Evolutionary conservation across 352 stramenopile genomes (phyloP).

Genomic region (Globisporangium spiculum): DNA sequence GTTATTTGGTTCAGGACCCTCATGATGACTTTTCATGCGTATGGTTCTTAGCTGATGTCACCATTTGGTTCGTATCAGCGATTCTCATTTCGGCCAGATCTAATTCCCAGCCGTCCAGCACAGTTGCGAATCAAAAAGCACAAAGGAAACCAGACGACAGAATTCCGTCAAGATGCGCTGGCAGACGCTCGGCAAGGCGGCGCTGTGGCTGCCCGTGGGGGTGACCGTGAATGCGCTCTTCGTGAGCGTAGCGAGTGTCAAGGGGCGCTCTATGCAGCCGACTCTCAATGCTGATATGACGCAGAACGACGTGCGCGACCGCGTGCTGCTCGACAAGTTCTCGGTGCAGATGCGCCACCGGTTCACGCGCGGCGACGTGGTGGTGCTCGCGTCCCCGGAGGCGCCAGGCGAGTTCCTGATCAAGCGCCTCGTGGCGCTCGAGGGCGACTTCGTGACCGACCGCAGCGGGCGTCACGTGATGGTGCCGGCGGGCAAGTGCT

Average conservation of each 20-base stretch:
- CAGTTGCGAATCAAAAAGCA: background rate
- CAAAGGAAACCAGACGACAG: background rate
- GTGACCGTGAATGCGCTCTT: slow-evolving; percentile 72
- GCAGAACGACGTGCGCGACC: slow-evolving; percentile 64
- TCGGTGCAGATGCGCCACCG: slow-evolving; percentile 70
- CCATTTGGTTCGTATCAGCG: background rate
- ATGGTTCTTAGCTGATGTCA: background rate
- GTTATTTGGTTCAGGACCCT: background rate
- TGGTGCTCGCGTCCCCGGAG: slow-evolving; percentile 73
- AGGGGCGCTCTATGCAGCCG: slow-evolving; percentile 84
- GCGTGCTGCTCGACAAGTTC: slow-evolving; percentile 85
- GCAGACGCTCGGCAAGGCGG: slow-evolving; percentile 55
- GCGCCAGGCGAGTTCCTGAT: slow-evolving; percentile 56
- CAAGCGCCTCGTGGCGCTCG: slow-evolving; percentile 74
- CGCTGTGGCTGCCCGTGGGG: slow-evolving; percentile 80
- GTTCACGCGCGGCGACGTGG: slow-evolving; percentile 69
- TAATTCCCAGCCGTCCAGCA: background rate
- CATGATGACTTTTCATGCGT: background rate
- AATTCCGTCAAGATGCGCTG: slow-evolving; percentile 35
- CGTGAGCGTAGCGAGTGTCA: slow-evolving; percentile 68
- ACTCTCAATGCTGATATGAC: slow-evolving; percentile 70
- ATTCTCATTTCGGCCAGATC: background rate
- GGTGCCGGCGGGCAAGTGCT: slow-evolving; percentile 78
- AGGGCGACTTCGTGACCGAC: slow-evolving; percentile 72
- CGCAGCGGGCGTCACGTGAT: slow-evolving; percentile 29